Conservation (phyloP, 768 basidiomycete genomes). For the Russula olivacea region DNA sequence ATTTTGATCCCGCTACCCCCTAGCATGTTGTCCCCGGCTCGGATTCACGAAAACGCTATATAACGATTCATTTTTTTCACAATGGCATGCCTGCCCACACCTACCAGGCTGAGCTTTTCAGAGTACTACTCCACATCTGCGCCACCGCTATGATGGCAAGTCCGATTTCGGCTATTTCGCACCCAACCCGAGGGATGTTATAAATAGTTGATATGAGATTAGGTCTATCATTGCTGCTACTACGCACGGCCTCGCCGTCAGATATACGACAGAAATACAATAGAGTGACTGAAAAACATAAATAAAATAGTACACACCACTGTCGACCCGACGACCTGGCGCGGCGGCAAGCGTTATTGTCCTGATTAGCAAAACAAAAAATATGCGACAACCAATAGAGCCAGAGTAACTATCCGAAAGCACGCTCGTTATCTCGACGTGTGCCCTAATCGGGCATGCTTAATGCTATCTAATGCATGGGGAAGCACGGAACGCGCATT, state of each 20-base stretch:
- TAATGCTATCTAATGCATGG: background rate
- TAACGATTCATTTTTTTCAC: too few relatives aligned
- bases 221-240: too few relatives aligned
- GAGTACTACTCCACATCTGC: too few relatives aligned
- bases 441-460: background rate
- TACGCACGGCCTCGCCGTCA: background rate
- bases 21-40: too few relatives aligned
- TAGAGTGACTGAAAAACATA: background rate
- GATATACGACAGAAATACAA: background rate
- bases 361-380: background rate
- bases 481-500: background rate
- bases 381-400: background rate
- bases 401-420: background rate
- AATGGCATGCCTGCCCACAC: too few relatives aligned
- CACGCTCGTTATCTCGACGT: background rate
- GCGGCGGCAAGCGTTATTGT: background rate
- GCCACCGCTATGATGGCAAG: too few relatives aligned
- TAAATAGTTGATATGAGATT: too few relatives aligned
- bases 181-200: too few relatives aligned
- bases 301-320: background rate
- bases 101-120: too few relatives aligned
- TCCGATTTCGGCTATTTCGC: too few relatives aligned
- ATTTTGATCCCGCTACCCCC: too few relatives aligned
- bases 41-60: too few relatives aligned
- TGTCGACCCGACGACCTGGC: background rate